These are phyloP conservation scores for Syzygium jambos DNA, from an alignment of 345 rosid species.

Conservation along the genomic window DNA sequence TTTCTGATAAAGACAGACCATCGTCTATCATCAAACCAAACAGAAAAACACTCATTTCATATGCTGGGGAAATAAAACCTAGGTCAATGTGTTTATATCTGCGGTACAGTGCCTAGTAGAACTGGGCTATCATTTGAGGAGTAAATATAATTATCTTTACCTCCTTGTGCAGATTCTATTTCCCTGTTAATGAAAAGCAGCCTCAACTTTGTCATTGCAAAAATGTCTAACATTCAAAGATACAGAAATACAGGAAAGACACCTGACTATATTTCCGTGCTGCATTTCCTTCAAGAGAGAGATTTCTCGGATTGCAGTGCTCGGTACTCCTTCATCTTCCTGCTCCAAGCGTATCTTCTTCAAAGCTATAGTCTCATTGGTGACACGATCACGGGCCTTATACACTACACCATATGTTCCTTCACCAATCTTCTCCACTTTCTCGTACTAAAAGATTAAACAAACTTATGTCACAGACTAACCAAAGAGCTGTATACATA, in stretches of 20 bases:
- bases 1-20: background rate
- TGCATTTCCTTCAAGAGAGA: constrained; percentile 99
- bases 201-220: background rate
- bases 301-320: constrained; percentile 96
- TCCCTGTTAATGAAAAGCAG: background rate
- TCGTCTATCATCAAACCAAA: background rate
- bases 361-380: constrained; percentile 91
- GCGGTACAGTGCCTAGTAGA: background rate
- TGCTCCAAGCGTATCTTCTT: constrained; percentile 97
- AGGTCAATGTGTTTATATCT: background rate
- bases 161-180: background rate
- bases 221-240: background rate
- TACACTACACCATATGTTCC: constrained; percentile 99
- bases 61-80: background rate
- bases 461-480: background rate
- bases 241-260: background rate
- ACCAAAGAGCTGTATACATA: background rate
- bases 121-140: background rate
- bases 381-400: constrained; percentile 83
- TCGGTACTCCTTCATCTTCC: constrained; percentile 99
- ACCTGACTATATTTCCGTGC: constrained; percentile 95
- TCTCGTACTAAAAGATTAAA: constrained; percentile 62
- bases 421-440: constrained; percentile 98
- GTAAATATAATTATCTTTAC: background rate
- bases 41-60: background rate